phyloP scores from a whole-genome alignment of 169 alveolate species.

The Cystoisospora suis region DNA sequence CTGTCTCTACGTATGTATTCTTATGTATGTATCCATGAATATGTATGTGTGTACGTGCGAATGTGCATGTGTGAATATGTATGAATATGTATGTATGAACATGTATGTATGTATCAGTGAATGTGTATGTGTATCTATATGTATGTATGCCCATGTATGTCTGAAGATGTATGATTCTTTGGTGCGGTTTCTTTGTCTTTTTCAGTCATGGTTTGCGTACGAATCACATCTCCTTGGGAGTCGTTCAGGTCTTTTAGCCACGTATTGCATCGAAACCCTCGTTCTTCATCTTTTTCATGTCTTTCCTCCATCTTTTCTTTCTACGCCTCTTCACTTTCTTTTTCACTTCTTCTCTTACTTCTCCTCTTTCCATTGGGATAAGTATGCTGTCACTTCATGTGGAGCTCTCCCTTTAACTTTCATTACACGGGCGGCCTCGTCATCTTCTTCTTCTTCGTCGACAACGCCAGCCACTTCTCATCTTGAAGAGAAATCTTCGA shows the following conservation, averaged over 20 bases:
- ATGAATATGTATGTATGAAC: neutral
- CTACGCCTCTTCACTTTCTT: conserved; percentile 65
- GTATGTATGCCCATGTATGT: neutral
- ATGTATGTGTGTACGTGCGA: neutral
- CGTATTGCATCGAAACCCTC: conserved; percentile 66
- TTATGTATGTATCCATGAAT: too few species aligned
- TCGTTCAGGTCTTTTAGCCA: conserved; percentile 67
- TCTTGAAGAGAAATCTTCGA: too few species aligned
- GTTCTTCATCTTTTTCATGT: conserved; percentile 61
- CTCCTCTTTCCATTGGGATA: conserved; percentile 64
- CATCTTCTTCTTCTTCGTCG: neutral
- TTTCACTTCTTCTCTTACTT: conserved; percentile 58
- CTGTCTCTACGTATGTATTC: too few species aligned
- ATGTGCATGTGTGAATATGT: neutral
- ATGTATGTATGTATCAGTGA: neutral
- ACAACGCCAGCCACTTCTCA: too few species aligned
- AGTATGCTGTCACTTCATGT: conserved; percentile 64
- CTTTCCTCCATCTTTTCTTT: conserved; percentile 43
- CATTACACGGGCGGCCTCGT: neutral
- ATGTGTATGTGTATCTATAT: neutral
- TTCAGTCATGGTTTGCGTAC: conserved; percentile 69
- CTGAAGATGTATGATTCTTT: too few species aligned
- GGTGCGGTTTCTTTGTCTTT: neutral
- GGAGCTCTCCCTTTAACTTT: conserved; percentile 62
- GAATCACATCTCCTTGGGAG: conserved; percentile 69